Evolutionary conservation across 1,139 yeast genomes (phyloP).

Genomic region (Arxiozyma telluris): DNA sequence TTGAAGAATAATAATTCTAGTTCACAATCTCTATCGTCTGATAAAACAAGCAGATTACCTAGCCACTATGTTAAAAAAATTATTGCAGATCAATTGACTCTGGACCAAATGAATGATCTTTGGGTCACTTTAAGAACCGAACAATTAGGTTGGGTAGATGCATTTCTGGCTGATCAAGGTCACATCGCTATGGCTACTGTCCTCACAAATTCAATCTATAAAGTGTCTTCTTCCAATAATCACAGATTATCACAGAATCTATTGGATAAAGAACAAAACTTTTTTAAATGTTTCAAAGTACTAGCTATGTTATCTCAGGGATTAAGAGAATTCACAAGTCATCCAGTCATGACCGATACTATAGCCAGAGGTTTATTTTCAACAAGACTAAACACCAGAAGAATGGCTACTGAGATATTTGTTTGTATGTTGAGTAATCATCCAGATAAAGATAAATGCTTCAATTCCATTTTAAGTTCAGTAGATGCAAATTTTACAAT

Average conservation of each 20-base stretch:
- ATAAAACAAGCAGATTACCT: constrained; percentile 40
- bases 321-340: constrained; percentile 45
- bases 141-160: constrained; percentile 82
- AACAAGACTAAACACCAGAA: constrained; percentile 62
- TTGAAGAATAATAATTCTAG: background rate
- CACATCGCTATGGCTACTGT: constrained; percentile 71
- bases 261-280: constrained; percentile 49
- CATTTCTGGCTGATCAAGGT: constrained; percentile 77
- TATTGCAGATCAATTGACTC: constrained; percentile 58
- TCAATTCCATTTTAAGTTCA: constrained; percentile 17
- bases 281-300: constrained; percentile 56
- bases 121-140: constrained; percentile 92
- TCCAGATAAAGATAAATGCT: constrained; percentile 36
- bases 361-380: constrained; percentile 53
- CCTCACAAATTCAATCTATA: constrained; percentile 35
- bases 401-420: constrained; percentile 70
- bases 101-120: constrained; percentile 67
- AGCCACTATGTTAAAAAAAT: constrained; percentile 70
- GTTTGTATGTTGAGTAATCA: constrained; percentile 40
- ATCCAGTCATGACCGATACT: constrained; percentile 47
- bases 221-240: constrained; percentile 15
- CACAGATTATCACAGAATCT: constrained; percentile 28
- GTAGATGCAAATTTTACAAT: constrained; percentile 21
- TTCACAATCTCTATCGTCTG: constrained; percentile 10
- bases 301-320: constrained; percentile 49